phyloP scores from a whole-genome alignment of 108 stramenopile genomes.

The Nannochloropsis granulata region DNA sequence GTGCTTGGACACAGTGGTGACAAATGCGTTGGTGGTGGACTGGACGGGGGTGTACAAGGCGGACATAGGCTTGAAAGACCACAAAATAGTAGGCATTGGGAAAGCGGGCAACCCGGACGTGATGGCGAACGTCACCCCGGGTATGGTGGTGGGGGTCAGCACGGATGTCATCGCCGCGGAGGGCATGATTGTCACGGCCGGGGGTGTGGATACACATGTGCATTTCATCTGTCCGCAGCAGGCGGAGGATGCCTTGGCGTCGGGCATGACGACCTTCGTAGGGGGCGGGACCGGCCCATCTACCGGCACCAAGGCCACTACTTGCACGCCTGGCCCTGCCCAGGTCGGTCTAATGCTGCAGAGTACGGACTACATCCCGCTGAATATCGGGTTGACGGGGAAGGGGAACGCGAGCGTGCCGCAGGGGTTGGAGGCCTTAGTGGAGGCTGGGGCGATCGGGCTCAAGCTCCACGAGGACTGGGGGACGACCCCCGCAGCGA shows the following conservation, averaged over 20 bases:
- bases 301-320: conserved; percentile 83
- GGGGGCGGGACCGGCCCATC: conserved; percentile 69
- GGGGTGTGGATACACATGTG: conserved; percentile 87
- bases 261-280: conserved; percentile 83
- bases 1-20: conserved; percentile 78
- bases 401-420: conserved; percentile 76
- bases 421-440: conserved; percentile 32
- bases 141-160: conserved; percentile 72
- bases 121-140: conserved; percentile 65
- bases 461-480: conserved; percentile 98
- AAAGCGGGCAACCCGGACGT: conserved; percentile 96
- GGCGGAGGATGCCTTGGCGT: conserved; percentile 76
- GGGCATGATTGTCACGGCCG: conserved; percentile 82
- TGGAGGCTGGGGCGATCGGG: conserved; percentile 68
- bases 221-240: conserved; percentile 97
- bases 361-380: conserved; percentile 69
- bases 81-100: conserved; percentile 78
- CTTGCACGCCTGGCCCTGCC: conserved; percentile 80
- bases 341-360: conserved; percentile 70
- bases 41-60: conserved; percentile 67
- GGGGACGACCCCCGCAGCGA: conserved; percentile 92
- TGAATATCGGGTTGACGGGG: conserved; percentile 93
- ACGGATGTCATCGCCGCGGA: conserved; percentile 97
- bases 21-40: conserved; percentile 88
- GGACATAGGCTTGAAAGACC: conserved; percentile 81